Percentiles rank a stretch among this genome's conserved stretches.
These are phyloP conservation scores for Chaetoceros tenuissimus DNA, from an alignment of 108 stramenopile species.

Conservation along the genomic window DNA sequence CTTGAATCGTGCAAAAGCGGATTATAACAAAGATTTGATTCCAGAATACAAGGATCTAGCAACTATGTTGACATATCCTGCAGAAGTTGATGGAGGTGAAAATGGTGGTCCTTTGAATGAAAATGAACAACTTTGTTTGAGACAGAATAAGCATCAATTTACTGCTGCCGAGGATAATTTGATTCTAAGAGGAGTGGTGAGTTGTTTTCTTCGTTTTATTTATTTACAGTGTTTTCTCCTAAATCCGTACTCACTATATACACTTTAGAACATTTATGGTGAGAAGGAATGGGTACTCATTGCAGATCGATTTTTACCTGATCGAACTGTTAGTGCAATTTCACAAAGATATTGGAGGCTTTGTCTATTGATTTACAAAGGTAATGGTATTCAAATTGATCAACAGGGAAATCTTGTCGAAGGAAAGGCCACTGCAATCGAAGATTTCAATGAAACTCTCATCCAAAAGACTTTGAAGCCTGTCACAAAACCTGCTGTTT, in stretches of 20 bases:
- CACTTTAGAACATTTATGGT: conserved; percentile 66
- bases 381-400: conserved; percentile 61
- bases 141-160: conserved; percentile 58
- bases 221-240: neutral
- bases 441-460: conserved; percentile 38
- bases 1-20: conserved; percentile 49
- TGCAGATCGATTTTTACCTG: conserved; percentile 75
- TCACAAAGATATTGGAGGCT: conserved; percentile 77
- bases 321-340: conserved; percentile 62
- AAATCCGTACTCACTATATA: neutral
- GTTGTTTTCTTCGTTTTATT: neutral
- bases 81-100: conserved; percentile 45
- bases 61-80: conserved; percentile 39
- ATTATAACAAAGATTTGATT: conserved; percentile 34
- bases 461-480: conserved; percentile 27
- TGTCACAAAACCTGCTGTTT: conserved; percentile 61
- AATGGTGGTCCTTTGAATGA: conserved; percentile 38
- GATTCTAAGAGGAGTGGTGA: conserved; percentile 38
- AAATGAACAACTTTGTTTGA: conserved; percentile 37
- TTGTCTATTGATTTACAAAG: conserved; percentile 71
- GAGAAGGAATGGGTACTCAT: conserved; percentile 86
- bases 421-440: conserved; percentile 28
- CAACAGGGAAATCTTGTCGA: conserved; percentile 46
- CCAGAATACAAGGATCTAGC: conserved; percentile 46
- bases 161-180: conserved; percentile 76